A percentile compares a stretch with the other conserved stretches of the same genome.
These are phyloP conservation scores for Exophiala phaeomuriformis DNA, from an alignment of 2,329 filamentous ascomycete genomes.

Conservation along the genomic window DNA sequence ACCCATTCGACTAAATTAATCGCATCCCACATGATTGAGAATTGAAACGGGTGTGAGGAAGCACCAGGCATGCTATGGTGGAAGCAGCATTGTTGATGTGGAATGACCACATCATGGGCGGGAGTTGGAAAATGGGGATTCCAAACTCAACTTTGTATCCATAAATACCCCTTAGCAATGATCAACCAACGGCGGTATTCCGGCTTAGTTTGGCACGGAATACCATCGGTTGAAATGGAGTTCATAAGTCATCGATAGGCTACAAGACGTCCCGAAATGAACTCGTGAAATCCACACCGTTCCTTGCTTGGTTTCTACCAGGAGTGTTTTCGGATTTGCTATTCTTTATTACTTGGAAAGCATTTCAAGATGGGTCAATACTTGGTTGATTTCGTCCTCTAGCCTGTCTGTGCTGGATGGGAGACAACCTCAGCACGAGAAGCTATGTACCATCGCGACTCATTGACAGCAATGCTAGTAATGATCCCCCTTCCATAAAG, in stretches of 20 bases:
- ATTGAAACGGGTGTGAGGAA: background rate
- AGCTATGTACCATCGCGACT: no score
- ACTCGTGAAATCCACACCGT: background rate
- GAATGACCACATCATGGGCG: background rate
- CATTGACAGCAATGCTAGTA: no score
- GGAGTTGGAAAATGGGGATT: slow-evolving; percentile 4
- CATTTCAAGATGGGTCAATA: no score
- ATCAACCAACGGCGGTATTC: background rate
- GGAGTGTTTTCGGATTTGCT: no score
- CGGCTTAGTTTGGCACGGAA: background rate
- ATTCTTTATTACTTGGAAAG: no score
- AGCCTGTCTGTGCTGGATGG: no score
- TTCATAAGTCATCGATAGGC: background rate
- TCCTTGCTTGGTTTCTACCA: no score
- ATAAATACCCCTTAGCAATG: background rate
- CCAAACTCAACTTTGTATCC: slow-evolving; percentile 6
- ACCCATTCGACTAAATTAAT: slow-evolving; percentile 66
- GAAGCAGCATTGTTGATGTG: background rate
- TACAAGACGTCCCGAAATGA: background rate
- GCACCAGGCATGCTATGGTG: background rate
- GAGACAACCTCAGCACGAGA: no score
- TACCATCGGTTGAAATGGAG: background rate
- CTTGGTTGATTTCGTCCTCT: no score
- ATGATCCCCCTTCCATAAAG: no score
- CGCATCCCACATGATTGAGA: background rate